Conservation (phyloP, 2,329 filamentous ascomycete species). For the Epichloe gansuensis region DNA sequence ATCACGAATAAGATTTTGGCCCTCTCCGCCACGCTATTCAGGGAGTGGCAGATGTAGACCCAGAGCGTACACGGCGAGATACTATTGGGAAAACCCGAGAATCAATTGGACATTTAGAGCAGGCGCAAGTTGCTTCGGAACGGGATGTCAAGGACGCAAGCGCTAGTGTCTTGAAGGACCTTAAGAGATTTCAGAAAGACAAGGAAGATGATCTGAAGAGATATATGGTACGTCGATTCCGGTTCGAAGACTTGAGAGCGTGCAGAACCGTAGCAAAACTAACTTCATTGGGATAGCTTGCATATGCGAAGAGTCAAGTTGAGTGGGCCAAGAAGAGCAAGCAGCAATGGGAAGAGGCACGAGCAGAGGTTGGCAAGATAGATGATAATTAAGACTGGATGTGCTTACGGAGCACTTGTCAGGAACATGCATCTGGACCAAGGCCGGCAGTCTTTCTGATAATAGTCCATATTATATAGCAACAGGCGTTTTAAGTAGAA, state of each 20-base stretch:
- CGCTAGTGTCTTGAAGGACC: slow-evolving; percentile 72
- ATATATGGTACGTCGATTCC: slow-evolving; percentile 69
- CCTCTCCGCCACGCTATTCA: slow-evolving; percentile 91
- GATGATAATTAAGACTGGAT: slow-evolving; percentile 37
- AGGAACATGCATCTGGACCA: background rate
- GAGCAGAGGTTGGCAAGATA: slow-evolving; percentile 79
- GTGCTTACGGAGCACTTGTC: background rate
- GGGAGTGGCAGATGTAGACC: slow-evolving; percentile 91
- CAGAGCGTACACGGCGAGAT: slow-evolving; percentile 82
- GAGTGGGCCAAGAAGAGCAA: slow-evolving; percentile 87
- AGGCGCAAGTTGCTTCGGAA: slow-evolving; percentile 77
- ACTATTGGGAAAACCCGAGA: slow-evolving; percentile 94
- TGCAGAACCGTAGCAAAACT: slow-evolving; percentile 9
- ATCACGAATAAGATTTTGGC: slow-evolving; percentile 86
- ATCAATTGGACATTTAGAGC: slow-evolving; percentile 73
- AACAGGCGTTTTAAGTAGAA: background rate
- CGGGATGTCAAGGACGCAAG: slow-evolving; percentile 92
- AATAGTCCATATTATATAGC: slow-evolving; percentile 2
- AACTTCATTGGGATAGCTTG: slow-evolving; percentile 45
- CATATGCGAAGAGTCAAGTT: slow-evolving; percentile 83
- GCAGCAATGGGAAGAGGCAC: slow-evolving; percentile 86
- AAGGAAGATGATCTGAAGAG: slow-evolving; percentile 89
- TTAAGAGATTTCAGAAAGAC: slow-evolving; percentile 85
- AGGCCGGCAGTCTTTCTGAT: background rate
- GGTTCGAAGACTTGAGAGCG: background rate